Conservation (phyloP, 2,329 filamentous ascomycete species). For the Hypoxylon sp. region DNA sequence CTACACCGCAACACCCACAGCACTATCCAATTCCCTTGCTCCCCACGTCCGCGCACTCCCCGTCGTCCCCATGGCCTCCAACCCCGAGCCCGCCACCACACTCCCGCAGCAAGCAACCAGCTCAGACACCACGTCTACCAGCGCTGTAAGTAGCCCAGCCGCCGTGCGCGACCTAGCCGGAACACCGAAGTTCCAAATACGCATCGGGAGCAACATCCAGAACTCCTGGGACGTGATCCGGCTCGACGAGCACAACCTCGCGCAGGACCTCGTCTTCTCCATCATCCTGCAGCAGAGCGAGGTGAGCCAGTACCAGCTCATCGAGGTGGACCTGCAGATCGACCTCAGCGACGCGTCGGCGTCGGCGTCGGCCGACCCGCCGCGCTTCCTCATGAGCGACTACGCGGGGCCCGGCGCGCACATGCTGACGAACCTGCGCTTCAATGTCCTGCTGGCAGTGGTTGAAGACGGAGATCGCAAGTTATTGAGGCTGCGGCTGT, state of each 20-base stretch:
- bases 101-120: background rate
- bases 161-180: background rate
- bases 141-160: no score
- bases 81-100: background rate
- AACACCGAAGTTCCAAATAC: background rate
- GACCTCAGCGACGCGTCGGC: background rate
- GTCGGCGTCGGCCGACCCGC: background rate
- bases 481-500: background rate
- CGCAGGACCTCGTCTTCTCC: conserved; percentile 17
- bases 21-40: background rate
- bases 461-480: background rate
- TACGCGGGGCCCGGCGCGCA: conserved; percentile 20
- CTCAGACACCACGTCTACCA: background rate
- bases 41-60: background rate
- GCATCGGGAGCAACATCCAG: background rate
- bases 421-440: conserved; percentile 26
- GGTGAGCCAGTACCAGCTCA: conserved; percentile 13
- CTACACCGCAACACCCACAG: background rate
- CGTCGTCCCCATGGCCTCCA: no score
- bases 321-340: background rate
- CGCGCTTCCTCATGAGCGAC: conserved; percentile 2
- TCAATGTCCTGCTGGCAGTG: conserved; percentile 12
- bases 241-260: background rate
- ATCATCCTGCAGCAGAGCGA: background rate
- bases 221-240: background rate